Base-by-base conservation (phyloP, 225 moss, liverwort and hornwort species). In the Takakia lepidozioides region DNA sequence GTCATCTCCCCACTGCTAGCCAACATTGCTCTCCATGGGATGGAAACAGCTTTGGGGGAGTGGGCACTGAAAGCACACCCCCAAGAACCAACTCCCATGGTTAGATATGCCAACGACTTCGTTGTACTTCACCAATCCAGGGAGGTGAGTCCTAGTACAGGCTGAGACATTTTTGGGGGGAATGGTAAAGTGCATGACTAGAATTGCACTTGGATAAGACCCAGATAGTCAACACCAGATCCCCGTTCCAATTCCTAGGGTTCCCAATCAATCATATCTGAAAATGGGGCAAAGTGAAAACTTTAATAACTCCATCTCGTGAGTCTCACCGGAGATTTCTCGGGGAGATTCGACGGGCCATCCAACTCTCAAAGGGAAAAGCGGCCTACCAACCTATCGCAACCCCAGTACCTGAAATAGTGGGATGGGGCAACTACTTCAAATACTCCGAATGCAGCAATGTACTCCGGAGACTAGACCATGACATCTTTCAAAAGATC, bases 321-420 rank as follows among this genome's bases (percentile, higher is more conserved):
- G 50, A 50, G 10, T 50, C 50, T 34, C 50, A 16, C 29, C 37
- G 23, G 36, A 36, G 52, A 52, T 38, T 38, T 52, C 37, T 52
- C 6, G 18, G 38, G 11, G 52, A 52, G 19, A 52, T 52, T 52
- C 16, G 37, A 52, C 37, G 16, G 21, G 38, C 52, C 52, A 52
- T 52, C 22, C 36, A 52, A 52, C 15, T 52, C 34, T 52, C 52
- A 52, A 52, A 38, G 38, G 35, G 52, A 52, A 52, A 52, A 38
- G 37, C 37, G 35, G 16, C 52, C 38, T 52, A 50, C 30, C 29
- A 50, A 26, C 1, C 28, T 27, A 48, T 25, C n/a, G 24, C 25
- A 24, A 14, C 16, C 25, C 25, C 25, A 22, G 11, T 32, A 44
- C 43, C 43, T 5, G 22, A 3, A 44, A 19, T 44, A 44, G 43